Evolutionary conservation across 2,329 filamentous ascomycete genomes (phyloP).

Genomic region (Lasiodiplodia sp.): DNA sequence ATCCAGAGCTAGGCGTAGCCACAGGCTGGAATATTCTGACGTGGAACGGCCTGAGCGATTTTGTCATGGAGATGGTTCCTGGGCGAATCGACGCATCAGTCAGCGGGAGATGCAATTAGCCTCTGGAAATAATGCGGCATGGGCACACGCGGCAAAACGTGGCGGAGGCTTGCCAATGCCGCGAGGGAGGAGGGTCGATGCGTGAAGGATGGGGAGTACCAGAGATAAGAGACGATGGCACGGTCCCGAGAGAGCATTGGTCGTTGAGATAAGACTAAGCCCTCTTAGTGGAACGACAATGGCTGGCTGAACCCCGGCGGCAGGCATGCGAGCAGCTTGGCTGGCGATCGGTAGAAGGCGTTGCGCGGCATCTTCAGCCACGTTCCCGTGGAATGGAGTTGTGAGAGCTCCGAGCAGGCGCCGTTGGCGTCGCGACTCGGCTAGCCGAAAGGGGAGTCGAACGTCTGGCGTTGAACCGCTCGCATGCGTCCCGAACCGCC

Average conservation of each 20-base stretch:
- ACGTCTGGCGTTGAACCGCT: background rate
- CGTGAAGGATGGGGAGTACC: background rate
- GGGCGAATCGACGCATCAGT: background rate
- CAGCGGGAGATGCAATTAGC: background rate
- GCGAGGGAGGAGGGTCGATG: background rate
- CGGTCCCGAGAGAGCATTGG: background rate
- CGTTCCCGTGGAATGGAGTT: background rate
- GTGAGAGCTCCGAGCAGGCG: background rate
- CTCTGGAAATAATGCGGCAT: background rate
- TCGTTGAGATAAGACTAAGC: background rate
- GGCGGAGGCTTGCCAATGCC: background rate
- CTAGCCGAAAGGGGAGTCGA: background rate
- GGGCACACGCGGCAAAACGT: background rate
- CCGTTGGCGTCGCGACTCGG: background rate
- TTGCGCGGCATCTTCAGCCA: background rate
- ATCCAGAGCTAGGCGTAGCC: background rate
- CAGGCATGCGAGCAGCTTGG: background rate
- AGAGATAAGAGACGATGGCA: slow-evolving; percentile 13
- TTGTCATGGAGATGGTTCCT: background rate
- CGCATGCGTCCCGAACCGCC: background rate
- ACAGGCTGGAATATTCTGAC: background rate
- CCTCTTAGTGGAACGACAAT: background rate
- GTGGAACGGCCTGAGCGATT: slow-evolving; percentile 2
- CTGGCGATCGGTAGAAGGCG: background rate
- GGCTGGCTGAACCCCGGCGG: background rate